phyloP scores from a whole-genome alignment of 2,329 filamentous ascomycete genomes.

The Neonectria neomacrospora region DNA sequence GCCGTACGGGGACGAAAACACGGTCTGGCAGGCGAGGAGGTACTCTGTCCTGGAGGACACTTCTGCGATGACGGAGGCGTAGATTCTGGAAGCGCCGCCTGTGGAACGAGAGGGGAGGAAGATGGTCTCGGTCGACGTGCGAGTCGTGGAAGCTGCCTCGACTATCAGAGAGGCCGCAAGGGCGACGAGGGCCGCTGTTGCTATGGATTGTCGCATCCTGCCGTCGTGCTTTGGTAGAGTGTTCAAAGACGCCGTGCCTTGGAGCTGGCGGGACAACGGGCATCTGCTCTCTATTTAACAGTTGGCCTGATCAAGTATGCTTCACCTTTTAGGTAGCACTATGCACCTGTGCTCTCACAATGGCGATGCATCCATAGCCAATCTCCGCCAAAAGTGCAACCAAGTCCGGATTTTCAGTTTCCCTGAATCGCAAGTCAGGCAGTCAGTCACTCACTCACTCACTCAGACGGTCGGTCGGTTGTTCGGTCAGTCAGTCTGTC shows the following conservation, averaged over 20 bases:
- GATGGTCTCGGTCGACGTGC: slow-evolving; percentile 28
- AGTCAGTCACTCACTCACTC: too few relatives aligned
- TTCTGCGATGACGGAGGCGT: slow-evolving; percentile 40
- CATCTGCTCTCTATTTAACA: background rate
- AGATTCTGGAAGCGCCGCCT: slow-evolving; percentile 35
- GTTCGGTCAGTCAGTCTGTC: too few relatives aligned
- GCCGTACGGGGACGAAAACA: slow-evolving; percentile 28
- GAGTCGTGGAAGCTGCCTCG: slow-evolving; percentile 23
- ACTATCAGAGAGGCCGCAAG: slow-evolving; percentile 5
- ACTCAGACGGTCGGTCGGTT: too few relatives aligned
- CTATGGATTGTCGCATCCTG: slow-evolving; percentile 5
- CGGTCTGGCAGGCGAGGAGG: slow-evolving; percentile 39
- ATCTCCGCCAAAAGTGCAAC: too few relatives aligned
- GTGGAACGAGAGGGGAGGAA: slow-evolving; percentile 33
- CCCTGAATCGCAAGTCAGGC: too few relatives aligned
- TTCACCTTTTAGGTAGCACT: background rate
- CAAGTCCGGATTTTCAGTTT: too few relatives aligned
- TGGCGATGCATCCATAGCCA: background rate
- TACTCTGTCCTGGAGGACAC: slow-evolving; percentile 36
- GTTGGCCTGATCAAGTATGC: background rate
- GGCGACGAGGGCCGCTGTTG: slow-evolving; percentile 11
- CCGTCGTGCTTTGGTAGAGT: too few relatives aligned
- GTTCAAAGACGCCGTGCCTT: background rate
- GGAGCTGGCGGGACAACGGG: background rate
- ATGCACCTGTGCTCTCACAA: background rate